A percentile compares a stretch with the other conserved stretches of the same genome.
Evolutionary conservation across 306 rosid genomes (phyloP).

Genomic region (Lathyrus oleraceus): DNA sequence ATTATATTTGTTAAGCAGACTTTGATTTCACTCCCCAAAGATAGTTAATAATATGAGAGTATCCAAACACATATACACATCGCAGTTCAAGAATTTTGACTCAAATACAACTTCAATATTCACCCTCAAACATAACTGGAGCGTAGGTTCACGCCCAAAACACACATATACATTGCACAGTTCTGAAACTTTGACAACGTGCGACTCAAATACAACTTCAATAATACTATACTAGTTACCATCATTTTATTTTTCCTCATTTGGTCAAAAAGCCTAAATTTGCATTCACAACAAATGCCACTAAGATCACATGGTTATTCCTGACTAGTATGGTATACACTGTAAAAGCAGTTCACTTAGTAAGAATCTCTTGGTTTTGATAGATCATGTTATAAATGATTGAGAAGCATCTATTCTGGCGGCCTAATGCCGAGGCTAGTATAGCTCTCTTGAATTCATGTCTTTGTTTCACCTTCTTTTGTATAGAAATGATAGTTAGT

Average conservation of each 20-base stretch:
- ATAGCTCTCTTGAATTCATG: background rate
- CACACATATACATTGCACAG: no score
- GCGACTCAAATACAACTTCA: no score
- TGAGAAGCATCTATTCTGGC: background rate
- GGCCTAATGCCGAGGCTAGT: background rate
- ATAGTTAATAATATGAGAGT: no score
- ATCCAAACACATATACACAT: no score
- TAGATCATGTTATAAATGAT: conserved; percentile 1
- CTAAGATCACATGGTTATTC: background rate
- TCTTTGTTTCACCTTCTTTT: conserved; percentile 24
- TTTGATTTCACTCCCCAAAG: no score
- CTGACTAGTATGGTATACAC: background rate
- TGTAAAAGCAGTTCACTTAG: background rate
- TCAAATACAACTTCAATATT: no score
- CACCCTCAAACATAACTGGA: no score
- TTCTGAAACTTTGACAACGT: no score
- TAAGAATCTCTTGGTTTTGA: background rate
- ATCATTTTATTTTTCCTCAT: background rate
- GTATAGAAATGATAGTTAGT: background rate
- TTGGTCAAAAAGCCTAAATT: conserved; percentile 3
- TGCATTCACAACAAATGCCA: background rate
- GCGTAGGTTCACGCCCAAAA: no score
- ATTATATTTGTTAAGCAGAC: no score
- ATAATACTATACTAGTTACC: background rate
- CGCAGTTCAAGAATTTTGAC: no score